phyloP scores from a whole-genome alignment of 371 early-diverging fungal species.

The Dipsacomyces acuminosporus region DNA sequence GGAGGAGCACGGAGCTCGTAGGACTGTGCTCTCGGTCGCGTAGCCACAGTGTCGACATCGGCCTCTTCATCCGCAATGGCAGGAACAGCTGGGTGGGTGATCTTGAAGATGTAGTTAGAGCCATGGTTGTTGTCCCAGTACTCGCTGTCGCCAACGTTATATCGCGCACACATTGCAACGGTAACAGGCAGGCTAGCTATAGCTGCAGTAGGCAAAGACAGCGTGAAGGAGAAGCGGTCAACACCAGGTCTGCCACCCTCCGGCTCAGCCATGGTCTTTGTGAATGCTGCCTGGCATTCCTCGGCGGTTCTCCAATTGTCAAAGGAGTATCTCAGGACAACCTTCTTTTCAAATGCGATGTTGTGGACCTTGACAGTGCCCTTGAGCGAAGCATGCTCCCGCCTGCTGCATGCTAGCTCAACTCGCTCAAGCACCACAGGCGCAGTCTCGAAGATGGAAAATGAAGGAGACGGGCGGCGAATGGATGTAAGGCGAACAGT shows the following conservation, averaged over 20 bases:
- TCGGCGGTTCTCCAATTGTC: constrained; percentile 65
- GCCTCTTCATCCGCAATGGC: constrained; percentile 39
- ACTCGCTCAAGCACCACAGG: constrained; percentile 43
- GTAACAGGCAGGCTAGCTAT: constrained; percentile 12
- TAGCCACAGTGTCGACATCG: constrained; percentile 6
- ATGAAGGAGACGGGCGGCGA: constrained; percentile 35
- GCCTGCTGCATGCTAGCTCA: constrained; percentile 40
- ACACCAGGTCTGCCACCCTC: constrained; percentile 33
- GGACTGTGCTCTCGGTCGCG: not conserved
- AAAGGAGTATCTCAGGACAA: constrained; percentile 60
- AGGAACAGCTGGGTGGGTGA: constrained; percentile 28
- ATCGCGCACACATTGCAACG: constrained; percentile 51
- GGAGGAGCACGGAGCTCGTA: constrained; percentile 28
- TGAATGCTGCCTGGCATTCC: constrained; percentile 55
- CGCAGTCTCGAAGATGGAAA: constrained; percentile 26
- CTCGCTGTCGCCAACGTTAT: constrained; percentile 59
- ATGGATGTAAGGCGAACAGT: constrained; percentile 30
- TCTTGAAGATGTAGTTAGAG: constrained; percentile 53
- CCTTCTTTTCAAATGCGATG: constrained; percentile 67
- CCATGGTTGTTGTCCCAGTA: constrained; percentile 80
- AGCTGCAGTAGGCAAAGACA: constrained; percentile 32
- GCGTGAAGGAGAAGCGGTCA: constrained; percentile 50
- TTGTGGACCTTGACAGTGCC: constrained; percentile 69
- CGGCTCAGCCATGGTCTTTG: constrained; percentile 44
- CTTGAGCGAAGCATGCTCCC: constrained; percentile 34